Conservation (phyloP, 257 asterid species). For the Scutellaria baicalensis region DNA sequence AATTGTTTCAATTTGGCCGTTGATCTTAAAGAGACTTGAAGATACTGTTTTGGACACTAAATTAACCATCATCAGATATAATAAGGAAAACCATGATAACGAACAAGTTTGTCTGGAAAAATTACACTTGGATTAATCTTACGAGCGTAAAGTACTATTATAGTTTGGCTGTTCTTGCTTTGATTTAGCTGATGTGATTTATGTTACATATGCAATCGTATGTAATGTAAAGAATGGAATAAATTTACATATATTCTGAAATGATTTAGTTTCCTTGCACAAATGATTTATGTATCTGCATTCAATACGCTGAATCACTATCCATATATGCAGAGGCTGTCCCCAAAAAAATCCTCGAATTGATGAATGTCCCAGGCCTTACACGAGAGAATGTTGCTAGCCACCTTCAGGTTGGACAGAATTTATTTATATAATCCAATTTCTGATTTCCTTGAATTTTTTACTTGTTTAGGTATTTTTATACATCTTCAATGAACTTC, state of each 20-base stretch:
- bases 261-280: not conserved
- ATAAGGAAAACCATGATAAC: not conserved
- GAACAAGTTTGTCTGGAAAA: not conserved
- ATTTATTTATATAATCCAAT: not conserved
- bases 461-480: not conserved
- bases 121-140: not conserved
- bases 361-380: slow-evolving; percentile 76
- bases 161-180: not conserved
- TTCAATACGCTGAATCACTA: not conserved
- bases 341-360: slow-evolving; percentile 73
- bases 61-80: not conserved
- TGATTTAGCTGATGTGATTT: not conserved
- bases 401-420: slow-evolving; percentile 67
- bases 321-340: slow-evolving; percentile 52
- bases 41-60: not conserved
- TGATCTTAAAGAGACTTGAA: not conserved
- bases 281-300: not conserved
- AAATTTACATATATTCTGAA: not conserved
- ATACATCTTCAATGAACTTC: not conserved
- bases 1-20: not conserved
- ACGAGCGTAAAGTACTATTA: not conserved
- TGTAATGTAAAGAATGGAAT: not conserved
- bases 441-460: not conserved
- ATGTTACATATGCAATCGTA: not conserved
- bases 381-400: slow-evolving; percentile 87